Evolutionary conservation across 1,284 basidiomycete genomes (phyloP), one percentile per base, ranked within the genome.

Genomic region (Anthracocystis walkeri): DNA sequence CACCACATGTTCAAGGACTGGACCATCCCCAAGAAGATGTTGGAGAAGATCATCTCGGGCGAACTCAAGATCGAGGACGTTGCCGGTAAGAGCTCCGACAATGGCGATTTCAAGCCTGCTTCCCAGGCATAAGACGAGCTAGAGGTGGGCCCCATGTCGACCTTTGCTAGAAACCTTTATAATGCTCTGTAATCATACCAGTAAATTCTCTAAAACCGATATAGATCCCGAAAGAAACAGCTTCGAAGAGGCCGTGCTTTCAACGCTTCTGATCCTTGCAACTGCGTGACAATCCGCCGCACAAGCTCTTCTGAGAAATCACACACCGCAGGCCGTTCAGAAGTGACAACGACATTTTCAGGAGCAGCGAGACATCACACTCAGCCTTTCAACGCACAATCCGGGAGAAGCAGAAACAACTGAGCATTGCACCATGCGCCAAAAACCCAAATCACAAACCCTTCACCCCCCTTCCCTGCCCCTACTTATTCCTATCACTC

Each of bases 1-100:
- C 75, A 79, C 79, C 80, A 80, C 66, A 68, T 84, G 52, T 84
- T 84, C 78, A 75, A 78, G 56, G 79, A 82, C 69, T 84, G 81
- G 81, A 82, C 75, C 56, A 75, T 79, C 51, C 77, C 83, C 58
- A 80, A 83, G 66, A 65, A 68, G 56, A 77, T 80, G 72, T 68
- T 84, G 52, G 65, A 82, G 55, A 55, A 75, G 50, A 75, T 81
- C 59, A 65, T 79, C 58, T 42, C 49, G 20, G 79, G 78, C 35
- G 62, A 79, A 21, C 60, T 79, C 65, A 65, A 65, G 48, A 56
- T 73, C 55, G 69, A 79, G 0, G 73, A 76, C 29, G 70, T 78
- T 33, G 50, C 49, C 21, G 66, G 66, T 0, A 75, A 75, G 66
- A 70, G 66, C 59, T 75, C 72, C 55, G 48, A 65, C 63, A 75